These are phyloP conservation scores for Melocanna baccifera DNA, from an alignment of 176 grass and related monocot species.

Conservation along the genomic window DNA sequence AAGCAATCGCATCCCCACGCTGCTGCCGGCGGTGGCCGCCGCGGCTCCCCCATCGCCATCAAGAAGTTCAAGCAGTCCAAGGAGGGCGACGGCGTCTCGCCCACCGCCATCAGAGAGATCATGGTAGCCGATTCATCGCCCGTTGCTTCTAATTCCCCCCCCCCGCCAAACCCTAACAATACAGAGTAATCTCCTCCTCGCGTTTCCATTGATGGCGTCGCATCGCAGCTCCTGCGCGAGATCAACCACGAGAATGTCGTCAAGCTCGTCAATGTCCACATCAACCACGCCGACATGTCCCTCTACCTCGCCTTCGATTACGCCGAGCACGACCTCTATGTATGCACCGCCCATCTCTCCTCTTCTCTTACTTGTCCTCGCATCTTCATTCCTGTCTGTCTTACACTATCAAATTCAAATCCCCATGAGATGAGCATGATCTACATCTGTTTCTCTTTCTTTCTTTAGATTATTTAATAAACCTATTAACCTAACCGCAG, in stretches of 20 bases:
- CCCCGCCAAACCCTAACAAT: constrained; percentile 11
- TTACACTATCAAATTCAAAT: neutral
- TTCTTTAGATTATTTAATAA: neutral
- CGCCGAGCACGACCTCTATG: constrained; percentile 95
- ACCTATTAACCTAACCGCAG: constrained; percentile 29
- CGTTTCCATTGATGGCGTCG: neutral
- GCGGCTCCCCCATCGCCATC: constrained; percentile 85
- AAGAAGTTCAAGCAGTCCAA: constrained; percentile 99
- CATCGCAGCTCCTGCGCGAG: constrained; percentile 73
- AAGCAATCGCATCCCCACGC: constrained; percentile 47
- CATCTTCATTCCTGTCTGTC: neutral
- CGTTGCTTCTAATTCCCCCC: neutral
- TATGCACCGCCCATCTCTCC: constrained; percentile 29
- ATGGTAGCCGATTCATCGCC: constrained; percentile 47
- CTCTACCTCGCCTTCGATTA: constrained; percentile 97
- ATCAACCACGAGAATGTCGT: constrained; percentile 92
- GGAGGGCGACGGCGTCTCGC: constrained; percentile 65
- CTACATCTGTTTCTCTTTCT: neutral
- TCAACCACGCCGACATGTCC: constrained; percentile 97
- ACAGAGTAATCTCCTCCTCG: too few relatives aligned
- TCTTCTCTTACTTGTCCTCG: neutral
- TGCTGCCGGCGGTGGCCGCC: constrained; percentile 26
- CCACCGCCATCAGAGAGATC: constrained; percentile 95
- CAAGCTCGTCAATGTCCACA: constrained; percentile 99
- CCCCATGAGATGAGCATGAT: neutral